Base-by-base conservation (phyloP, 129 eudicot species). In the Helichrysum umbraculigerum region DNA sequence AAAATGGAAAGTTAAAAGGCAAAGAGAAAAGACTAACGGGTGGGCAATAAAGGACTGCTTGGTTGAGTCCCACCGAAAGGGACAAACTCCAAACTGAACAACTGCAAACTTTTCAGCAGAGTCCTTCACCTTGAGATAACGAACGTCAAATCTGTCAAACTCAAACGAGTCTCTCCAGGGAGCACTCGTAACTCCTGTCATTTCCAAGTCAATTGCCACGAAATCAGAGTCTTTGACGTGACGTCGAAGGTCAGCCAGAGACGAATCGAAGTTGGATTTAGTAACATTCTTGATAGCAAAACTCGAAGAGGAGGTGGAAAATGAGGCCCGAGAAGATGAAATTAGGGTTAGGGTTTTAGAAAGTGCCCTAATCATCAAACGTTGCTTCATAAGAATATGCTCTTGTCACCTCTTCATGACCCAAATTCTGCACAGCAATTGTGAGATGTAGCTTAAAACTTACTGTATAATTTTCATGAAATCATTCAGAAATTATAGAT, bases 71-170 rank as follows among this genome's bases (percentile, higher is more conserved):
- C 96, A 94, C 0, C 97, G 88, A 75, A 94, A 94, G 64, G 98
- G 97, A 47, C 98, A 94, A 25, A 94, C 93, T 37, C 98, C 98
- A 78, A 94, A 89, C 86, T 94, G 97, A 78, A 94, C 93, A 71
- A 89, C 96, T 11, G 96, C 96, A 64, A 93, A 93, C 78, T 93
- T 93, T 28, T 88, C 86, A 4, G 97, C 97, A 9, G 97, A 90
- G 79, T 93, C 98, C 35, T 85, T 93, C 5, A 88, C 86, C 67
- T 93, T 93, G 37, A 93, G 84, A 60, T 90, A 93, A 7, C 80
- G 78, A 5, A 93, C 69, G 14, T 90, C 98, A 47, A 70, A 83
- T 0, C 98, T 89, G 54, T 93, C 98, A 58, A 90, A 85, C 47
- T 87, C 96, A 58, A 90, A 90, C 0, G 89, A 67, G 72, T 90